phyloP scores from a whole-genome alignment of 1,284 basidiomycete species.

The Cerioporus squamosus region DNA sequence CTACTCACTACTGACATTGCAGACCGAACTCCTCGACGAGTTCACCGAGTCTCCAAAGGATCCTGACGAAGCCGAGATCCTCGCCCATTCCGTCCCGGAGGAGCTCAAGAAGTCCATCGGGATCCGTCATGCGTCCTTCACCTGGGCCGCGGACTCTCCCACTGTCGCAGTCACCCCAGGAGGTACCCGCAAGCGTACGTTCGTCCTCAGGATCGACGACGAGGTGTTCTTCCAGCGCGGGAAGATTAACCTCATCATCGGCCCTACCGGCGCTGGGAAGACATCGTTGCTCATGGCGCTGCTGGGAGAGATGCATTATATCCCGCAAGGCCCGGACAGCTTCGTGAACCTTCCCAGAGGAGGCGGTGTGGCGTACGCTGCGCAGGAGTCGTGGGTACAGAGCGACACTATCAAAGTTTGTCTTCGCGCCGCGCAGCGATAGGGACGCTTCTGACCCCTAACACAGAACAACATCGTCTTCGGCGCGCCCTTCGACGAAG shows the following conservation, averaged over 20 bases:
- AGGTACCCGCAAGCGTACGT: conserved; percentile 38
- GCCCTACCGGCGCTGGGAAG: conserved; percentile 63
- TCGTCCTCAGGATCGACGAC: conserved; percentile 51
- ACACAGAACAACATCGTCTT: conserved; percentile 49
- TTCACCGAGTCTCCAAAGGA: conserved; percentile 37
- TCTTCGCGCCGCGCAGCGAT: not conserved
- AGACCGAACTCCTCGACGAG: conserved; percentile 56
- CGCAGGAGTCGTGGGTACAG: conserved; percentile 79
- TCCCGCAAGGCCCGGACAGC: conserved; percentile 53
- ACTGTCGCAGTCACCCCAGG: conserved; percentile 34
- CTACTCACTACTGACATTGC: no score
- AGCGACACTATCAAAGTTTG: conserved; percentile 52
- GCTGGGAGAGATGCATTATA: conserved; percentile 68
- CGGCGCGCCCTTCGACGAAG: conserved; percentile 46
- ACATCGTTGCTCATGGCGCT: conserved; percentile 59
- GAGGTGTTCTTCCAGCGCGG: conserved; percentile 63
- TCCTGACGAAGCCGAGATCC: not conserved
- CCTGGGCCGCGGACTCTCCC: conserved; percentile 40
- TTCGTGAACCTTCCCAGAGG: conserved; percentile 69
- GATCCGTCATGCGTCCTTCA: conserved; percentile 46
- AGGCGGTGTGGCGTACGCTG: conserved; percentile 73
- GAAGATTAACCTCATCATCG: conserved; percentile 66
- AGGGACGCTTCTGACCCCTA: not conserved
- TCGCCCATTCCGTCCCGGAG: conserved; percentile 6
- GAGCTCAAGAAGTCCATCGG: conserved; percentile 37